Conservation (phyloP, 2,329 filamentous ascomycete genomes). For the Colletotrichum chlorophyti region DNA sequence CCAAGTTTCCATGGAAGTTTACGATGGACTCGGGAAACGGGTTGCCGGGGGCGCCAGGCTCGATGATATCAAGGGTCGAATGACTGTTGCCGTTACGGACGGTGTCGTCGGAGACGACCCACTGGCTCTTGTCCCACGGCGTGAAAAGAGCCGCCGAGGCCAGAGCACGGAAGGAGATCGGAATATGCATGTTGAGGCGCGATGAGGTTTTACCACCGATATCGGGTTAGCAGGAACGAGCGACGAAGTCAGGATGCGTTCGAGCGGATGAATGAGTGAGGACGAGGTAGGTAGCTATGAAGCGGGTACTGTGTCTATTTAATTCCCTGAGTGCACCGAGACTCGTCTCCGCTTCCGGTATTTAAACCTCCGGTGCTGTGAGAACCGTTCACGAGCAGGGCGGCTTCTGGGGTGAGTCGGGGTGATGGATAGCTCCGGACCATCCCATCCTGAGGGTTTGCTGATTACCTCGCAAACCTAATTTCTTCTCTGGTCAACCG, state of each 20-base stretch:
- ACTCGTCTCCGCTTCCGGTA: neutral
- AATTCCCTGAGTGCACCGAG: neutral
- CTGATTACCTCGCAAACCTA: neutral
- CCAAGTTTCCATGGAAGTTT: slow-evolving; percentile 72
- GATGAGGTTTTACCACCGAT: neutral
- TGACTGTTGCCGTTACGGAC: slow-evolving; percentile 75
- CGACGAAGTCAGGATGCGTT: too few relatives aligned
- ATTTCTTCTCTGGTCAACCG: slow-evolving; percentile 6
- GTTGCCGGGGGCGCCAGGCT: slow-evolving; percentile 31
- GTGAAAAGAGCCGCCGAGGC: slow-evolving; percentile 42
- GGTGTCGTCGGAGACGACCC: slow-evolving; percentile 76
- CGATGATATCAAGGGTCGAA: slow-evolving; percentile 51
- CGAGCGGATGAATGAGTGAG: too few relatives aligned
- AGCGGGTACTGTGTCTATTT: neutral
- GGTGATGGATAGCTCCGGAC: neutral
- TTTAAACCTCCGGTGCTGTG: neutral
- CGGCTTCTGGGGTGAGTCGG: neutral
- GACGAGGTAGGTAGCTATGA: too few relatives aligned
- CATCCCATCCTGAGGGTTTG: neutral
- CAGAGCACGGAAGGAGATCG: neutral
- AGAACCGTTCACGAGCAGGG: too few relatives aligned
- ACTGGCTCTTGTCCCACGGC: slow-evolving; percentile 64
- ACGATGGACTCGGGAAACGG: slow-evolving; percentile 40
- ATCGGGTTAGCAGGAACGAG: too few relatives aligned
- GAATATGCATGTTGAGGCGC: slow-evolving; percentile 11